Conservation (phyloP, 306 rosid species). For the Dryas octopetala region DNA sequence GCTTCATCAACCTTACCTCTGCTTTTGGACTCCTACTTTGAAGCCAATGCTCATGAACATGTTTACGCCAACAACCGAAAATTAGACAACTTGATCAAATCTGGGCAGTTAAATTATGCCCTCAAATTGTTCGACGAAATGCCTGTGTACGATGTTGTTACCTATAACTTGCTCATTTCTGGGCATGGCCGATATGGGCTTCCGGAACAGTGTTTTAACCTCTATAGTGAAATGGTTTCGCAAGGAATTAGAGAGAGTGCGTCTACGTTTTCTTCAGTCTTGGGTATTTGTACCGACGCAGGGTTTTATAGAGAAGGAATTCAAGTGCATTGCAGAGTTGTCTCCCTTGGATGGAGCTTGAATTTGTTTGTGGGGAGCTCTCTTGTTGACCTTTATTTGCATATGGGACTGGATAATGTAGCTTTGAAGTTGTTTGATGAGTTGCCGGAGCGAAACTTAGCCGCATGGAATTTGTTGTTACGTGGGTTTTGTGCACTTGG, state of each 20-base stretch:
- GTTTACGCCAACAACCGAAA: slow-evolving; percentile 52
- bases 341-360: slow-evolving; percentile 50
- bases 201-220: slow-evolving; percentile 39
- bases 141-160: slow-evolving; percentile 59
- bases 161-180: slow-evolving; percentile 69
- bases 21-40: slow-evolving; percentile 21
- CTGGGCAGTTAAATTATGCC: slow-evolving; percentile 45
- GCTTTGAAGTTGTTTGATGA: slow-evolving; percentile 74
- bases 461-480: slow-evolving; percentile 57
- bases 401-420: slow-evolving; percentile 31
- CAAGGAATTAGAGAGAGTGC: slow-evolving; percentile 52
- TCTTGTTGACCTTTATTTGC: slow-evolving; percentile 53
- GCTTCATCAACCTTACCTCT: slow-evolving; percentile 23
- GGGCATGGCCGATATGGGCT: slow-evolving; percentile 39
- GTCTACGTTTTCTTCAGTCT: slow-evolving; percentile 54
- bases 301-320: slow-evolving; percentile 49
- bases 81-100: slow-evolving; percentile 39
- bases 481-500: slow-evolving; percentile 62
- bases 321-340: slow-evolving; percentile 73
- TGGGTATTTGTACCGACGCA: slow-evolving; percentile 45
- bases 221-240: slow-evolving; percentile 60
- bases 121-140: slow-evolving; percentile 50
- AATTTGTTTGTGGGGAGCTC: slow-evolving; percentile 63
- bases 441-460: slow-evolving; percentile 56
- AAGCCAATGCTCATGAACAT: slow-evolving; percentile 17